These are phyloP conservation scores for Coemansia sp. DNA, from an alignment of 192 early-diverging fungal genomes.

Conservation along the genomic window DNA sequence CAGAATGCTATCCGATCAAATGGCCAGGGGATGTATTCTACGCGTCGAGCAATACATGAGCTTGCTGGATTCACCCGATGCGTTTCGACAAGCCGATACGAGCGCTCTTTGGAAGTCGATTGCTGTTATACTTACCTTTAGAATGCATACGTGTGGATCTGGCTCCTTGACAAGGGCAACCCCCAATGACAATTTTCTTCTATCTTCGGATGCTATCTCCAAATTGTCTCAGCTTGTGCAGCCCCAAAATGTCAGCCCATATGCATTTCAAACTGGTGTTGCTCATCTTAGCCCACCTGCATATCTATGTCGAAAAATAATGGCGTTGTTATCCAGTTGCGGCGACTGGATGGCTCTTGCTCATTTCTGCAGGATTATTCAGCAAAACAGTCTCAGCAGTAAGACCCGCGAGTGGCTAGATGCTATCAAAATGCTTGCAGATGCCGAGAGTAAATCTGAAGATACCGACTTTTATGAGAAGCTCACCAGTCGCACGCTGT, in stretches of 20 bases:
- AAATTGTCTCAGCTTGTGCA: slow-evolving; percentile 14
- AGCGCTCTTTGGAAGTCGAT: slow-evolving; percentile 14
- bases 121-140: not conserved
- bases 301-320: slow-evolving; percentile 23
- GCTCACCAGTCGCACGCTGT: slow-evolving; percentile 16
- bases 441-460: slow-evolving; percentile 22
- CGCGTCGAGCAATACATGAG: not conserved
- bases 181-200: not conserved
- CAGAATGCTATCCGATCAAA: not conserved
- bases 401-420: slow-evolving; percentile 23
- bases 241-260: not conserved
- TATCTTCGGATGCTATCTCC: slow-evolving; percentile 10
- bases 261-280: slow-evolving; percentile 1
- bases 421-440: slow-evolving; percentile 18
- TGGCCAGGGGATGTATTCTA: not conserved
- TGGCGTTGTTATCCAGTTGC: slow-evolving; percentile 23
- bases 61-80: not conserved
- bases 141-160: not conserved
- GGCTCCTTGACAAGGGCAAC: not conserved
- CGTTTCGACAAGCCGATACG: no score
- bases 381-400: slow-evolving; percentile 12
- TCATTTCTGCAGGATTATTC: slow-evolving; percentile 24
- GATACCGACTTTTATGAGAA: slow-evolving; percentile 14
- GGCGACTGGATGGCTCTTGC: slow-evolving; percentile 26
- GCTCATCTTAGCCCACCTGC: slow-evolving; percentile 29